phyloP scores from a whole-genome alignment of 352 stramenopile species.

The Phytophthora sansomeana region DNA sequence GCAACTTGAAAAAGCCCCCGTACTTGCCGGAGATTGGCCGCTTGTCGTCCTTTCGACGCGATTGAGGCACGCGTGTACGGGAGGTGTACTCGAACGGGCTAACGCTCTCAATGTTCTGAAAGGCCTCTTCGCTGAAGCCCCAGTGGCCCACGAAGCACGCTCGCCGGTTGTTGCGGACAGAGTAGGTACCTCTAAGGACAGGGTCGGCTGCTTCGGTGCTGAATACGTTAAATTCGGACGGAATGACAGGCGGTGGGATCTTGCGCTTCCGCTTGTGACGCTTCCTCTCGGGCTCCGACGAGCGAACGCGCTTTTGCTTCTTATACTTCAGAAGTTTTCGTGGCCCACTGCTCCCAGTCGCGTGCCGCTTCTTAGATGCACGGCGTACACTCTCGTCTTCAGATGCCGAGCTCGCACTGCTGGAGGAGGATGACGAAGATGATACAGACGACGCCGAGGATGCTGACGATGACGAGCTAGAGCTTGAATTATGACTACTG shows the following conservation, averaged over 20 bases:
- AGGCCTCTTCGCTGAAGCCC: constrained; percentile 73
- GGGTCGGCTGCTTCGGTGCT: constrained; percentile 50
- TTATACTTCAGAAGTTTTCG: constrained; percentile 38
- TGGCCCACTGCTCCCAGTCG: constrained; percentile 10
- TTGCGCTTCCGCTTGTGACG: constrained; percentile 31
- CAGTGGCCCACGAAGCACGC: constrained; percentile 64
- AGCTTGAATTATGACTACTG: constrained; percentile 34
- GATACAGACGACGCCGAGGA: constrained; percentile 11
- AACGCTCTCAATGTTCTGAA: constrained; percentile 38
- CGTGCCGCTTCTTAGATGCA: constrained; percentile 24
- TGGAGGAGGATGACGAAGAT: constrained; percentile 30
- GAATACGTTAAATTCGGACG: constrained; percentile 60
- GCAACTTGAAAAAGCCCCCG: constrained; percentile 73
- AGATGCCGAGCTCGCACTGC: constrained; percentile 39
- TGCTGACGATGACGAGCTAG: constrained; percentile 25
- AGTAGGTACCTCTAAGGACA: constrained; percentile 67
- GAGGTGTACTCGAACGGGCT: constrained; percentile 81
- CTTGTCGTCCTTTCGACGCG: constrained; percentile 47
- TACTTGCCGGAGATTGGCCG: constrained; percentile 76
- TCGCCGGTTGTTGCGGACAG: constrained; percentile 47
- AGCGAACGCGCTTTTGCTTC: constrained; percentile 27
- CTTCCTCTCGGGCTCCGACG: constrained; percentile 14
- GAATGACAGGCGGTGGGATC: constrained; percentile 36
- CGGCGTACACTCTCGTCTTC: constrained; percentile 16
- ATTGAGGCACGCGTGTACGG: constrained; percentile 40